A percentile compares a stretch with the other conserved stretches of the same genome.
These are phyloP conservation scores for Vigna nakashimae DNA, from an alignment of 306 rosid species.

Conservation along the genomic window DNA sequence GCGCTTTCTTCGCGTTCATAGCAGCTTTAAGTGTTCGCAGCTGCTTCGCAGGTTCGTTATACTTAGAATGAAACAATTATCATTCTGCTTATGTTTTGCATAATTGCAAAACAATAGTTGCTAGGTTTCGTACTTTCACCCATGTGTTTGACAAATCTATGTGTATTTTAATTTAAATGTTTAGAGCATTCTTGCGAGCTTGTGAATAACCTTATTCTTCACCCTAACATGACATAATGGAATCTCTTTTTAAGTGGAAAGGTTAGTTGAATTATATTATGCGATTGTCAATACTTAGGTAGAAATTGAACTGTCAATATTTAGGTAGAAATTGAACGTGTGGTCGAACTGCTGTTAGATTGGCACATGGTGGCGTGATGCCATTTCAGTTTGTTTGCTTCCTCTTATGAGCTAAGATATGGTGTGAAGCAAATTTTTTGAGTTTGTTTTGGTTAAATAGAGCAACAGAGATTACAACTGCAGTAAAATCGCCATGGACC, in stretches of 20 bases:
- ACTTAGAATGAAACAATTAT: background rate
- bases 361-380: background rate
- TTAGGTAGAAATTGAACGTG: background rate
- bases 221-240: background rate
- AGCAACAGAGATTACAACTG: constrained; percentile 6
- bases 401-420: constrained; percentile 23
- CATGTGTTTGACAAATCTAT: constrained; percentile 3
- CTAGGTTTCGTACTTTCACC: constrained; percentile 2
- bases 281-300: background rate
- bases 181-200: constrained; percentile 2
- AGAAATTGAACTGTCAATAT: background rate
- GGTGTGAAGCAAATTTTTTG: background rate
- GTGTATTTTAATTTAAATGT: background rate
- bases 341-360: constrained; percentile 1
- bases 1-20: no score
- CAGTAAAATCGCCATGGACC: constrained; percentile 61
- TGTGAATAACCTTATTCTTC: background rate
- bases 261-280: background rate
- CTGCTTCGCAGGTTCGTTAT: no score
- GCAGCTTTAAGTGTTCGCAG: no score
- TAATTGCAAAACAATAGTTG: background rate
- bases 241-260: constrained; percentile 8
- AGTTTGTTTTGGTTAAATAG: constrained; percentile 12
- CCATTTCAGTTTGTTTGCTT: constrained; percentile 32
- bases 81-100: background rate